These are phyloP conservation scores for Phyllosticta citriasiana DNA, from an alignment of 2,329 filamentous ascomycete genomes.

Conservation along the genomic window DNA sequence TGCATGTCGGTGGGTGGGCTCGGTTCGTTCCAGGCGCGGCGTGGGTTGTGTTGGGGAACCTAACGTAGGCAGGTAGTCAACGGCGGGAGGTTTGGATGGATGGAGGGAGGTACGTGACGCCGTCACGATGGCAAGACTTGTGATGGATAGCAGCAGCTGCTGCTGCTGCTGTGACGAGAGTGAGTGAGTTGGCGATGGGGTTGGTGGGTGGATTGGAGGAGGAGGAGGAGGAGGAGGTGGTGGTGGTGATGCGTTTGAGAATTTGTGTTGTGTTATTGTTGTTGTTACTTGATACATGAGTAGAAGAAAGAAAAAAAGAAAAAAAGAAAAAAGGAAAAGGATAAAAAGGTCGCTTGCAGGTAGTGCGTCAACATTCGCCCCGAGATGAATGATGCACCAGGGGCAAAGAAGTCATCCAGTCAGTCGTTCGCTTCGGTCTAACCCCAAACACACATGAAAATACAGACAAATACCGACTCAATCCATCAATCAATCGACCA, in stretches of 20 bases:
- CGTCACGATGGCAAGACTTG: neutral
- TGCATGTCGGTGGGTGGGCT: neutral
- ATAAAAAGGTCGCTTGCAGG: neutral
- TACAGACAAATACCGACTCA: no score
- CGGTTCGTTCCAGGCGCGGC: neutral
- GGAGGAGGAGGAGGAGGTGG: no score
- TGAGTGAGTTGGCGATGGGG: neutral
- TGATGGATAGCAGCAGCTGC: neutral
- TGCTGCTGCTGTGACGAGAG: neutral
- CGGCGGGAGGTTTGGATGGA: neutral
- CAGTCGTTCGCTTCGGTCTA: no score
- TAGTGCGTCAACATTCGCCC: no score
- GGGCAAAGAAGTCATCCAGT: no score
- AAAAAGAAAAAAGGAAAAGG: neutral
- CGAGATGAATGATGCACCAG: no score
- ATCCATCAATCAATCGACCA: no score
- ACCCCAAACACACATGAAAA: no score
- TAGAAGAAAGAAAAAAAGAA: neutral
- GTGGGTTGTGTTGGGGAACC: no score
- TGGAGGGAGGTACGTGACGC: neutral
- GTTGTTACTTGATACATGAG: neutral
- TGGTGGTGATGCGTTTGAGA: no score
- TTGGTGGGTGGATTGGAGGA: no score
- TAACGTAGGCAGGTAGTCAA: no score
- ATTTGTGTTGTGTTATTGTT: neutral